Evolutionary conservation across 2,329 filamentous ascomycete genomes (phyloP), one percentile per base, ranked within the genome.

Genomic region (Thermoascus crustaceus): DNA sequence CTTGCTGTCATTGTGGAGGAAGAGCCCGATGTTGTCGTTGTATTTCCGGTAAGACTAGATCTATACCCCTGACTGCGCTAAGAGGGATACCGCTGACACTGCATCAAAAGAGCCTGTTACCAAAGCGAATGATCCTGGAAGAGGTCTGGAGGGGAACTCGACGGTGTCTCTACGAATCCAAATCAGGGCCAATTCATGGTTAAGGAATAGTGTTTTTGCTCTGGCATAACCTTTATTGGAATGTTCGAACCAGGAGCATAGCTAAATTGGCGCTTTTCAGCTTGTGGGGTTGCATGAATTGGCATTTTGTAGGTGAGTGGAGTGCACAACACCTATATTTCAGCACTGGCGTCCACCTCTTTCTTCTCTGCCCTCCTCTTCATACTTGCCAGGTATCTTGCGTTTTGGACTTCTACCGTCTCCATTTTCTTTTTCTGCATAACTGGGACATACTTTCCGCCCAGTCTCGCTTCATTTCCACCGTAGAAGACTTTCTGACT

Each of bases 11-110:
- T 96, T 35, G 86, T 96, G 11, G 83, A 93, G 48, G 87, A 80
- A 2, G 89, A 96, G 62, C 75, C 81, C 35, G 81, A 91, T 46
- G 75, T 94, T 4, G 84, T 96, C 0, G 89, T 98, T n/a, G 87
- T 96, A 3, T 98, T 98, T 57, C 89, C 89, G 2, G 74, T 78
- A 55, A 49, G 70, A 62, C 16, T 32, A 26, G 30, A 31, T 13
- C 27, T 5, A n/a, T 36, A 7, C 5, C 22, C 17, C 5, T 29
- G 24, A 45, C 22, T 10, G 13, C 32, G 22, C 18, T 29, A 19
- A 46, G 42, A 25, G 20, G 35, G 19, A 11, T 10, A 7, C 18
- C 9, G 20, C 33, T 42, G 11, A 44, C 11, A 23, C 8, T 6
- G 13, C 5, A 11, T 17, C 18, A 6, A 7, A 38, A 76, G 67